Base-by-base conservation (phyloP, 345 rosid genomes). In the Populus alba region DNA sequence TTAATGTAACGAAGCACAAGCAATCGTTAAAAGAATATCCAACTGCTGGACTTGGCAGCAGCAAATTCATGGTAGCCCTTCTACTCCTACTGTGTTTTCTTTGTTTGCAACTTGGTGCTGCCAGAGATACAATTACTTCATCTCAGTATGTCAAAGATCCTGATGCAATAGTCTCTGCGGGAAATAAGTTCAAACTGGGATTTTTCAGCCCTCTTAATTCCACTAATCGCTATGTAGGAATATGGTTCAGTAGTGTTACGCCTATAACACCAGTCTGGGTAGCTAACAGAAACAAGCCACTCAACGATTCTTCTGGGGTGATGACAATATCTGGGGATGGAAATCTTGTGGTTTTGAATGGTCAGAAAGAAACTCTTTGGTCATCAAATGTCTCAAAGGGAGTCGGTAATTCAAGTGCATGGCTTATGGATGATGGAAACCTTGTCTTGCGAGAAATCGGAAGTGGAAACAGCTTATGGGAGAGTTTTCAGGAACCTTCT, bases 401-500 rank as follows among this genome's bases (percentile, higher is more conserved):
- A 9, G 68, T 69, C 66, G 2, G 5, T 7, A 82, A 76, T 55
- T 72, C 85, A 8, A 85, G 75, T 68, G 89, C 88, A 20, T 79
- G 68, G 81, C 83, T 93, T 35, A 51, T 71, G 70, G 87, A 88
- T 45, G 47, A 84, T 5, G 96, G 96, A 69, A 88, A 90, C 73
- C 88, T 93, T 53, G 78, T 75, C 25, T 45, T 93, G 81, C 61
- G 31, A 72, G 86, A 82, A 31, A 45, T 61, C 45, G 38, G 6
- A 16, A 79, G 47, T n/a, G 83, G 83, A 45, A 77, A 20, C 7
- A 85, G 1, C 53, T 23, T 82, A 1, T 91, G 95, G 97, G 86
- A 92, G 75, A 92, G 95, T 75, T 91, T 89, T 38, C 75, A 83
- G 66, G 73, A 90, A 22, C 87, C 90, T 31, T 74, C 79, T 0